phyloP scores from a whole-genome alignment of 2,329 filamentous ascomycete genomes.

The Exserohilum rostratum region DNA sequence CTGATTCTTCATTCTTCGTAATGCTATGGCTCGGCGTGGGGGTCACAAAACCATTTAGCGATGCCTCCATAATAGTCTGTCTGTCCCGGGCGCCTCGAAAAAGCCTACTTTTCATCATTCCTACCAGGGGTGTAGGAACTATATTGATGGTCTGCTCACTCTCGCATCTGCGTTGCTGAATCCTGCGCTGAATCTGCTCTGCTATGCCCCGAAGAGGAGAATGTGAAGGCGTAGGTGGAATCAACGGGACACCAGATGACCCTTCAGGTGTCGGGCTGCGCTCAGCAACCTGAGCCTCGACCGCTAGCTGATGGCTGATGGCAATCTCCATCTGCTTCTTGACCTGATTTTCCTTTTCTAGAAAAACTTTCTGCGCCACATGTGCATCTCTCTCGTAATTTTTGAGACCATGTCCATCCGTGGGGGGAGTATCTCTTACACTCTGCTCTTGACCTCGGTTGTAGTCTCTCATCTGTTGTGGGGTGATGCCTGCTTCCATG shows the following conservation, averaged over 20 bases:
- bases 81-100: conserved; percentile 22
- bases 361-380: conserved; percentile 22
- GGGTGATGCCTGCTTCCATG: conserved; percentile 37
- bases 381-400: conserved; percentile 36
- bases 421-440: conserved; percentile 30
- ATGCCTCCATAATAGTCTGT: background rate
- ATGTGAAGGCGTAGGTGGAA: conserved; percentile 28
- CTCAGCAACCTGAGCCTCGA: conserved; percentile 32
- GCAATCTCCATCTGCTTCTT: conserved; percentile 35
- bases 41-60: background rate
- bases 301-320: conserved; percentile 33
- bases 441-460: conserved; percentile 26
- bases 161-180: conserved; percentile 5
- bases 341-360: conserved; percentile 21
- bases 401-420: conserved; percentile 25
- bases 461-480: conserved; percentile 39
- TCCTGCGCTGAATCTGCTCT: conserved; percentile 13
- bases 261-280: conserved; percentile 10
- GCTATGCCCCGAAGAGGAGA: conserved; percentile 9
- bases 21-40: background rate
- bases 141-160: conserved; percentile 18
- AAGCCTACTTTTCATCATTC: conserved; percentile 27
- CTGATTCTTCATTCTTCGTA: background rate
- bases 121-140: conserved; percentile 26
- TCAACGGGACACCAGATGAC: conserved; percentile 29